Percentiles rank a stretch among this genome's conserved stretches.
phyloP scores from a whole-genome alignment of 768 basidiomycete species.

The Mrakia frigida region DNA sequence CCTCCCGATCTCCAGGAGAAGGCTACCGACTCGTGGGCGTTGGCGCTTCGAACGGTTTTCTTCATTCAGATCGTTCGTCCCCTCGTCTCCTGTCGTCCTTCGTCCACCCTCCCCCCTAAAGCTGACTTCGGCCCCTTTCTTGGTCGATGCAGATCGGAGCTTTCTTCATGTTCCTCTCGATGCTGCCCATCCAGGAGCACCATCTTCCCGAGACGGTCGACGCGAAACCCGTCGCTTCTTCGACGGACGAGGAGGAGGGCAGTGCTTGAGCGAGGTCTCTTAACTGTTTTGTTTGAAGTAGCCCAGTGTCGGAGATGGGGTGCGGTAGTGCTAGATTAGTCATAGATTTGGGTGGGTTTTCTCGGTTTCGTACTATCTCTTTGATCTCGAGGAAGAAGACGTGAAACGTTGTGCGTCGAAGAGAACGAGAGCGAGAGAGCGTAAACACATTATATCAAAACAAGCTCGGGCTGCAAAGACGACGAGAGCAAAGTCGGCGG shows the following conservation, averaged over 20 bases:
- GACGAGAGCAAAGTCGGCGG: too few species aligned
- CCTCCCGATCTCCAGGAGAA: conserved; percentile 30
- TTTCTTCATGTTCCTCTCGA: conserved; percentile 6
- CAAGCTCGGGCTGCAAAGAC: too few species aligned
- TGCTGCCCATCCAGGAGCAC: conserved; percentile 30
- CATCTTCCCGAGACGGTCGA: conserved; percentile 22
- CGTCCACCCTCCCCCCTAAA: background rate
- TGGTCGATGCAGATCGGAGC: conserved; percentile 10
- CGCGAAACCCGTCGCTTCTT: background rate
- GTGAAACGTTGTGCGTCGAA: too few species aligned
- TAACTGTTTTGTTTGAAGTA: too few species aligned
- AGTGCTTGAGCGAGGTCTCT: too few species aligned
- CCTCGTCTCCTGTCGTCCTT: background rate
- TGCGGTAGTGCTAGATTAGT: too few species aligned
- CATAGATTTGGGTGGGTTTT: too few species aligned
- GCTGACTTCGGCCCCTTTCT: background rate
- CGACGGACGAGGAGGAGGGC: conserved; percentile 1
- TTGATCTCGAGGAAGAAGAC: too few species aligned
- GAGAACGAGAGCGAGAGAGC: too few species aligned
- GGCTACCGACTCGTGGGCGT: conserved; percentile 36
- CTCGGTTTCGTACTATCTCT: too few species aligned
- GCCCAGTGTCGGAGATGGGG: background rate
- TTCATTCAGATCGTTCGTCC: conserved; percentile 35
- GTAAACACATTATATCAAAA: too few species aligned
- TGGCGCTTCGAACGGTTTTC: conserved; percentile 40